Base-by-base conservation (phyloP, 148 eudicot species). In the Vaccinium vitisidaea region DNA sequence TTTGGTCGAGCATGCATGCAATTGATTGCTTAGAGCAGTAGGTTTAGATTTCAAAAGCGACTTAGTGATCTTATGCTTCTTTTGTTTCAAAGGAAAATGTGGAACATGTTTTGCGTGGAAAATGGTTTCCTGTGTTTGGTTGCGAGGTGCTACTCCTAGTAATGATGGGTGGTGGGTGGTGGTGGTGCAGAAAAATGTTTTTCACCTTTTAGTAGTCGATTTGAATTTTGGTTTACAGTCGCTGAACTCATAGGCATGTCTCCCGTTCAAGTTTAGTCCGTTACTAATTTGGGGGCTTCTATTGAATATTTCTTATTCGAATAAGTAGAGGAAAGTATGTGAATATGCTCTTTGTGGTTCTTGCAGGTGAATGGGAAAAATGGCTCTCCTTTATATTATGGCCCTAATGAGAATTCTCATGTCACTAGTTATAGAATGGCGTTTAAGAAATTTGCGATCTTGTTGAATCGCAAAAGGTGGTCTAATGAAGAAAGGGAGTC, bases 331-430 rank as follows among this genome's bases (percentile, higher is more conserved):
- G 46, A 43, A 43, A 23, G 21, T 58, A n/a, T 78, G 67, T 84
- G 61, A 84, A 59, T 39, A 77, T 46, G 21, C 6, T 7, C 23
- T 75, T 53, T 39, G 63, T 85, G 82, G 77, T 69, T 77, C 59
- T 74, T 86, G 71, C 92, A 95, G 97, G 83, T 65, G 39, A 75
- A 85, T 39, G 92, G 88, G 76, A 89, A 89, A 82, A 90, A 84
- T 85, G 63, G 61, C 6, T 84, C 90, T 74, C 91, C 94, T 46
- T 81, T 89, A 75, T 88, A 78, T 81, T 87, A 83, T 86, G 98
- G 99, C 19, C 98, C 99, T 59, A 82, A 82, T 8, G 98, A 95
- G 83, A 97, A 97, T 90, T 88, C 93, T 82, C 94, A 90, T 83
- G 98, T 95, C 69, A 88, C 92, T 77, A 85, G 83, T 59, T 94